phyloP scores from a whole-genome alignment of 495 filamentous ascomycete species.

The Xylaria venustula region DNA sequence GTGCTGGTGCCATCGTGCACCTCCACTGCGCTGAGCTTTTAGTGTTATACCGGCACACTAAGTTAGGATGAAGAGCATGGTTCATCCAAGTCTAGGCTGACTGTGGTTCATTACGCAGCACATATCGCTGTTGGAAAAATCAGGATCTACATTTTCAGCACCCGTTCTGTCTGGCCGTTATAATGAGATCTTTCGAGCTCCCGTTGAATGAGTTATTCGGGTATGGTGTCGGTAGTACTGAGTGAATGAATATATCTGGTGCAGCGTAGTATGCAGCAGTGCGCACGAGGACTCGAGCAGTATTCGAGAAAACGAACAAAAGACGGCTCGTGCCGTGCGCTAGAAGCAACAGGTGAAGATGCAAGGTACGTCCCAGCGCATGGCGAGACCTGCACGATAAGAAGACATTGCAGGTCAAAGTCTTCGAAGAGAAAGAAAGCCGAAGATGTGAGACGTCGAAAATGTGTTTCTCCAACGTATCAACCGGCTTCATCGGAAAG shows the following conservation, averaged over 20 bases:
- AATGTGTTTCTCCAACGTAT: too few species aligned
- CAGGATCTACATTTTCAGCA: constrained; percentile 7
- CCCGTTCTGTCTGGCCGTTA: neutral
- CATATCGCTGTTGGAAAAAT: neutral
- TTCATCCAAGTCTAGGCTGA: neutral
- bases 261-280: neutral
- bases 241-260: too few species aligned
- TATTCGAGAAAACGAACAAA: neutral
- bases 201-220: neutral
- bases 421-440: neutral
- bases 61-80: neutral
- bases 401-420: neutral
- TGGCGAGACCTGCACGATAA: neutral
- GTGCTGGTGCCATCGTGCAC: neutral
- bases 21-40: constrained; percentile 2
- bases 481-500: too few species aligned
- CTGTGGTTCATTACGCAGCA: neutral
- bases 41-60: neutral
- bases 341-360: neutral
- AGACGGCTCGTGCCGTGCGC: neutral
- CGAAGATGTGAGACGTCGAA: neutral
- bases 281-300: neutral
- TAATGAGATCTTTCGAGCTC: neutral
- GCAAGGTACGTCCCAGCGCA: neutral
- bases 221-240: too few species aligned